Evolutionary conservation across 139 green algal genomes (phyloP).

Genomic region (Desmodesmus armatus): DNA sequence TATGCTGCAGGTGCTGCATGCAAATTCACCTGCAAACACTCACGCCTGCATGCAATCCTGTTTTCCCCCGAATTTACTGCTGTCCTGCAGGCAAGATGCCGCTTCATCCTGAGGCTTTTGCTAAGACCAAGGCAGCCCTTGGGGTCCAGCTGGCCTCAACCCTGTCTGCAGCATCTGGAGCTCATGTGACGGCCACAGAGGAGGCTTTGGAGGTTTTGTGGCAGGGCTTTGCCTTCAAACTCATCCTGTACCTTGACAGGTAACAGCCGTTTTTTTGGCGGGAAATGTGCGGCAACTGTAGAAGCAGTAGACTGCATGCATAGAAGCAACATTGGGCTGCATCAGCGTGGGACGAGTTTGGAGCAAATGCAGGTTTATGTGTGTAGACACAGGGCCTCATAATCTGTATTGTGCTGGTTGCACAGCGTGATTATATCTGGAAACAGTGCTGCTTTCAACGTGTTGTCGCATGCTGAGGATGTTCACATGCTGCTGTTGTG

Average conservation of each 20-base stretch:
- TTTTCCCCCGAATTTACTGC: too few species aligned
- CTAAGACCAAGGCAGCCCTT: constrained; percentile 81
- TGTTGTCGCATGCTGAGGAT: neutral
- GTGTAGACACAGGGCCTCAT: too few species aligned
- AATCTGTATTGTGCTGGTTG: too few species aligned
- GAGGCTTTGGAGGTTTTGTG: constrained; percentile 76
- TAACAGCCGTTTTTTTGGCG: neutral
- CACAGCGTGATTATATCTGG: too few species aligned
- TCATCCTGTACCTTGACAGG: constrained; percentile 71
- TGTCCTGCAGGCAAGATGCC: constrained; percentile 67
- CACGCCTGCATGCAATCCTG: too few species aligned
- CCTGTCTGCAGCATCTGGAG: constrained; percentile 62
- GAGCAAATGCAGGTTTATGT: neutral
- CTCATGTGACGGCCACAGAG: constrained; percentile 61
- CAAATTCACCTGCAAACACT: too few species aligned
- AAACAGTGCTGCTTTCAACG: neutral
- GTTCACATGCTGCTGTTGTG: too few species aligned
- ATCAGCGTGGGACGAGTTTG: too few species aligned
- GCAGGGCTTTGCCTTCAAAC: constrained; percentile 84
- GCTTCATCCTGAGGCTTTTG: constrained; percentile 66
- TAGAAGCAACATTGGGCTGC: neutral
- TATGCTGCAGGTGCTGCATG: too few species aligned
- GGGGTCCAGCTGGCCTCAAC: constrained; percentile 76
- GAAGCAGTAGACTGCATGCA: neutral
- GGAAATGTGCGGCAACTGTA: neutral